phyloP scores from a whole-genome alignment of 1,284 basidiomycete genomes.

The Trichosporon asahii region DNA sequence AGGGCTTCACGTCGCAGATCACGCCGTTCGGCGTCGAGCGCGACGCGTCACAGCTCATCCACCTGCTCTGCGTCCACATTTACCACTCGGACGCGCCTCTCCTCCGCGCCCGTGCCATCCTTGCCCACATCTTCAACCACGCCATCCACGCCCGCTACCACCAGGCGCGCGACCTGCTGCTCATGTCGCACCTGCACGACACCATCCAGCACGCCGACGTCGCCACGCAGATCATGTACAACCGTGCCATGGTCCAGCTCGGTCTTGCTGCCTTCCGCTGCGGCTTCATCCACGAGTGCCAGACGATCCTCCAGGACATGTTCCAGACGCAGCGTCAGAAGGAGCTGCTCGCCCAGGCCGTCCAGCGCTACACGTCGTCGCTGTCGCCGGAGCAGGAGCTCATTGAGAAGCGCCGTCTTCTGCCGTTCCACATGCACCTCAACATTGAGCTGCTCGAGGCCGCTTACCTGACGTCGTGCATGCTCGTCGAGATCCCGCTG shows the following conservation, averaged over 20 bases:
- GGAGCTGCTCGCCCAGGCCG: slow-evolving; percentile 94
- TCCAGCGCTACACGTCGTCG: slow-evolving; percentile 77
- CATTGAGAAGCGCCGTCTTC: slow-evolving; percentile 87
- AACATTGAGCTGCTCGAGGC: slow-evolving; percentile 97
- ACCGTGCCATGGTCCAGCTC: slow-evolving; percentile 94
- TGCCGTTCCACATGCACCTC: slow-evolving; percentile 99
- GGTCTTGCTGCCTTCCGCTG: slow-evolving; percentile 95
- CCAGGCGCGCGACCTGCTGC: slow-evolving; percentile 93
- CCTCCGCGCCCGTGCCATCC: slow-evolving; percentile 91
- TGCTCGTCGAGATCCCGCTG: slow-evolving; percentile 96
- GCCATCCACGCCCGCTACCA: slow-evolving; percentile 96
- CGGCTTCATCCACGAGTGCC: slow-evolving; percentile 91
- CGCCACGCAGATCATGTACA: slow-evolving; percentile 96
- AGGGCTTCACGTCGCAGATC: slow-evolving; percentile 61
- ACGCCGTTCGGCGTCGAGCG: slow-evolving; percentile 61
- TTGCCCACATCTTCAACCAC: slow-evolving; percentile 96
- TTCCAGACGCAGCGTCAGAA: slow-evolving; percentile 94
- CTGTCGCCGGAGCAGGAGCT: slow-evolving; percentile 94
- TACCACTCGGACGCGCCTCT: slow-evolving; percentile 90
- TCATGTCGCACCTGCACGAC: slow-evolving; percentile 99
- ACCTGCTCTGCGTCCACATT: slow-evolving; percentile 83
- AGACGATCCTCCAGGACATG: slow-evolving; percentile 89
- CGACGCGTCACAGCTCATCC: slow-evolving; percentile 65
- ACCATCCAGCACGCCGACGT: slow-evolving; percentile 94
- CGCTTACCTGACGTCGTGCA: slow-evolving; percentile 94